Base-by-base conservation (phyloP, 345 rosid species). In the Eutrema japonicum region DNA sequence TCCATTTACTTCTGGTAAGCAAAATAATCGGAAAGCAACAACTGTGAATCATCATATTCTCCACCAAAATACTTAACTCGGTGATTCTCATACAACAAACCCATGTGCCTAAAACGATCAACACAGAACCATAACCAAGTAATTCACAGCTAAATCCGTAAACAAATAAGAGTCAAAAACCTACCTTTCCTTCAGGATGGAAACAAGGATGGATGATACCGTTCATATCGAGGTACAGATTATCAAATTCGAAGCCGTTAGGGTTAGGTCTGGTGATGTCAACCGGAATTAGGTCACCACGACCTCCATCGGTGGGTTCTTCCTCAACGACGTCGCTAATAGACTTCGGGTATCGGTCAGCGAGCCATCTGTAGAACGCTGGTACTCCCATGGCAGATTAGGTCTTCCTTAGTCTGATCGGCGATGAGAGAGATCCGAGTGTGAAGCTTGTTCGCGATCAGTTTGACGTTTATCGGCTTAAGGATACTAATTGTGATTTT, bases 131-230 rank as follows among this genome's bases (percentile, higher is more conserved):
- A 72, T 50, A 35, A 18, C 1, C 30, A 37, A 64, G 54, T n/a
- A 11, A 8, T 6, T 37, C 66, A 0, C 14, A 64, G 46, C 22
- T 32, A 66, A 14, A 46, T 47, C 33, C 6, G 11, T 13, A 33
- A 13, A n/a, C 8, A 55, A 12, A 33, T 55, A 47, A 13, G 8
- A 61, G 38, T 2, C 30, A 38, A 64, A 3, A 55, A 2, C 33
- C 12, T 74, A 90, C 99, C 98, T 80, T 92, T 63, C 97, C 97
- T 6, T 96, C 99, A 27, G 99, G 99, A 42, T 92, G 99, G 66
- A 96, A 96, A 79, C 99, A 90, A 52, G 99, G 99, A 61, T 92
- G 98, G 67, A 92, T 87, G 52, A 96, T 90, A 10, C 96, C 96
- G 51, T 96, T 96, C 95, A 96, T 92, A 71, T 96, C 99, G 45